phyloP scores from a whole-genome alignment of 2,329 filamentous ascomycete genomes.

The Epichloe typhina region DNA sequence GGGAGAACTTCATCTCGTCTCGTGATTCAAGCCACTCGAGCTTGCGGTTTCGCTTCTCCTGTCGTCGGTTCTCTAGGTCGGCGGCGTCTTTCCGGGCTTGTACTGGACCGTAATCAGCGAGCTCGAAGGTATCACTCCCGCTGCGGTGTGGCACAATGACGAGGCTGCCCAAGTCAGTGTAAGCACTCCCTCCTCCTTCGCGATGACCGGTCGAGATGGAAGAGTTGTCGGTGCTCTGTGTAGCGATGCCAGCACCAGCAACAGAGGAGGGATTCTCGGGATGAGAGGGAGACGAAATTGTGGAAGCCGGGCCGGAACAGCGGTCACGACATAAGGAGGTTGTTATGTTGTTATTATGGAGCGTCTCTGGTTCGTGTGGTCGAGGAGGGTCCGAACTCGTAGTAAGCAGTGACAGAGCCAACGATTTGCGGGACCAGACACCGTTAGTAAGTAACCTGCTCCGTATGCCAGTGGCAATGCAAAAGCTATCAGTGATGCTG shows the following conservation, averaged over 20 bases:
- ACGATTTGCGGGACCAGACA: too few species aligned
- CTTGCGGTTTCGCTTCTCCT: slow-evolving; percentile 45
- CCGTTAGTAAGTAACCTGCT: neutral
- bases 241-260: slow-evolving; percentile 16
- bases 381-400: neutral
- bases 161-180: slow-evolving; percentile 2
- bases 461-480: neutral
- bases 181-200: slow-evolving; percentile 24
- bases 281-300: slow-evolving; percentile 19
- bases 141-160: neutral
- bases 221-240: slow-evolving; percentile 10
- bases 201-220: slow-evolving; percentile 13
- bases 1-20: slow-evolving; percentile 98
- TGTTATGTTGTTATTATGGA: neutral
- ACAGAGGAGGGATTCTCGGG: slow-evolving; percentile 27
- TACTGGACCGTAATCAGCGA: slow-evolving; percentile 26
- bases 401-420: neutral
- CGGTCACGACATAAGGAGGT: neutral
- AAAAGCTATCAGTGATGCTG: neutral
- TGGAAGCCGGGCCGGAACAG: slow-evolving; percentile 12
- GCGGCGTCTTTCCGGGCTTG: slow-evolving; percentile 15
- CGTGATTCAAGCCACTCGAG: slow-evolving; percentile 55
- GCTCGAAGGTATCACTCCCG: slow-evolving; percentile 23
- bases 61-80: slow-evolving; percentile 21
- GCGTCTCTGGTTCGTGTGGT: neutral